A percentile compares a stretch with the other conserved stretches of the same genome.
Evolutionary conservation across 495 filamentous ascomycete genomes (phyloP).

Genomic region (Penicillium chermesinum): DNA sequence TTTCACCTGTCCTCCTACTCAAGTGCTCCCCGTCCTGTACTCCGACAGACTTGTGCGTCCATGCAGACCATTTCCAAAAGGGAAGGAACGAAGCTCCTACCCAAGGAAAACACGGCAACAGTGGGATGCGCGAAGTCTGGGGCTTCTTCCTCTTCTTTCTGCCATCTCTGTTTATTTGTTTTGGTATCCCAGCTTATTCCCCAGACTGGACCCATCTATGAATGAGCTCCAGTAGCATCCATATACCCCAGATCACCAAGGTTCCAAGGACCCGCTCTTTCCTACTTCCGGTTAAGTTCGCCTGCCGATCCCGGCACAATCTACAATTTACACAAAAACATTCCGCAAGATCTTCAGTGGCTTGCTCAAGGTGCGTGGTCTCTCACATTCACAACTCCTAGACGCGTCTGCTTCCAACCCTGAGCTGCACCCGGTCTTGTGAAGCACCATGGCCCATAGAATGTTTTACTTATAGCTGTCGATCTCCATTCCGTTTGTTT

Average conservation of each 20-base stretch:
- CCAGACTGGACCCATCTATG: not conserved
- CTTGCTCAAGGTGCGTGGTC: constrained; percentile 11
- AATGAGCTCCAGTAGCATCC: not conserved
- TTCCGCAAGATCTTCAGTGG: constrained; percentile 12
- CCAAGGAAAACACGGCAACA: no score
- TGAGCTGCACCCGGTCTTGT: constrained; percentile 15
- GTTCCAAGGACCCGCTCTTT: constrained; percentile 4
- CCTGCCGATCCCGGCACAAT: constrained; percentile 6
- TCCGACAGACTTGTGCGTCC: no score
- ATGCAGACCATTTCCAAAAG: no score
- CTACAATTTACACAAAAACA: not conserved
- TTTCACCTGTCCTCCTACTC: no score
- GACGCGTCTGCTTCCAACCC: constrained; percentile 11
- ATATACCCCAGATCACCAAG: constrained; percentile 16
- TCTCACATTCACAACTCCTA: not conserved
- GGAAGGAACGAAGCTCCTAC: no score
- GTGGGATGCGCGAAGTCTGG: not conserved
- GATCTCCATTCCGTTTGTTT: constrained; percentile 32
- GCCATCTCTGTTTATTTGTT: not conserved
- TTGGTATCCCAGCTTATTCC: not conserved
- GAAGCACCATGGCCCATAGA: constrained; percentile 10
- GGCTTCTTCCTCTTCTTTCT: not conserved
- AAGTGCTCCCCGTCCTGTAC: no score
- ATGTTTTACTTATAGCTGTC: constrained; percentile 35
- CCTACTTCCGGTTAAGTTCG: constrained; percentile 19